Conservation (phyloP, 768 basidiomycete species). For the Russula emetica region DNA sequence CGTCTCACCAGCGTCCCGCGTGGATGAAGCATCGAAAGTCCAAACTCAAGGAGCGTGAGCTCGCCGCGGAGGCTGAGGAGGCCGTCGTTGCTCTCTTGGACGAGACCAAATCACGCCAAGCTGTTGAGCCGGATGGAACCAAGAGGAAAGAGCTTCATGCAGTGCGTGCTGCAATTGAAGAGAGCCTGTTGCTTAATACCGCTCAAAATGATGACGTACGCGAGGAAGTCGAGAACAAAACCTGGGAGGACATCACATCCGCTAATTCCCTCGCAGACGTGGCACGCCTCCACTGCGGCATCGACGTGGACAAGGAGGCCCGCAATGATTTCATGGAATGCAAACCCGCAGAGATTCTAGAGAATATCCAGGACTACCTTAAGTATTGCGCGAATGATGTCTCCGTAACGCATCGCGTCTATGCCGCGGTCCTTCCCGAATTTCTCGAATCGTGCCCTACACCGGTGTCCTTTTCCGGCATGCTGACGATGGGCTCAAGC, state of each 20-base stretch:
- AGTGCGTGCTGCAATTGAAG: slow-evolving; percentile 39
- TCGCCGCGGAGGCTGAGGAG: slow-evolving; percentile 59
- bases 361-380: slow-evolving; percentile 68
- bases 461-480: slow-evolving; percentile 89
- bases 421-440: slow-evolving; percentile 65
- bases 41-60: slow-evolving; percentile 52
- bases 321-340: slow-evolving; percentile 73
- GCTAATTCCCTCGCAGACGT: slow-evolving; percentile 91
- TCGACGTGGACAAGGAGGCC: slow-evolving; percentile 70
- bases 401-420: slow-evolving; percentile 77
- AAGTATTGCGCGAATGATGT: slow-evolving; percentile 87
- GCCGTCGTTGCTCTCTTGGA: slow-evolving; percentile 53
- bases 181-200: slow-evolving; percentile 36
- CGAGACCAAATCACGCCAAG: slow-evolving; percentile 37
- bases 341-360: slow-evolving; percentile 58
- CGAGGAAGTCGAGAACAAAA: slow-evolving; percentile 46
- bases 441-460: slow-evolving; percentile 84
- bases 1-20: slow-evolving; percentile 87
- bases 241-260: slow-evolving; percentile 93
- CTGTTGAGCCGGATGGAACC: slow-evolving; percentile 40
- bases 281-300: slow-evolving; percentile 82
- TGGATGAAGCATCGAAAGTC: slow-evolving; percentile 86
- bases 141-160: slow-evolving; percentile 40
- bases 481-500: slow-evolving; percentile 86
- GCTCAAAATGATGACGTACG: slow-evolving; percentile 43